phyloP scores from a whole-genome alignment of 176 grass and related monocot species.

The Zea luxurians region DNA sequence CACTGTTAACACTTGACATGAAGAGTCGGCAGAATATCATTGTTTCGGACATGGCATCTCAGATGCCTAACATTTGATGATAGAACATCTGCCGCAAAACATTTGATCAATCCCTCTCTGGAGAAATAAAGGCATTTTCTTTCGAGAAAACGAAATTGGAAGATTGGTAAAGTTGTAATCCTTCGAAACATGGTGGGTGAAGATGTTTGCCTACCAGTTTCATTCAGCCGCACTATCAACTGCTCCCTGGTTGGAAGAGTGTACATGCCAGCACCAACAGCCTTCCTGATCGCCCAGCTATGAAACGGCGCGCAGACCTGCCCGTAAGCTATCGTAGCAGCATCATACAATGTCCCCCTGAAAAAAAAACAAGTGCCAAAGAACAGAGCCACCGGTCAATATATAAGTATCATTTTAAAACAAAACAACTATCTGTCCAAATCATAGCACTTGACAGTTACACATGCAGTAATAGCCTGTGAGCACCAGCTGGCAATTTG shows the following conservation, averaged over 20 bases:
- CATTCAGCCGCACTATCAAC: too few species aligned
- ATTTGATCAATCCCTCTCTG: not conserved
- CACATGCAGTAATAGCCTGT: not conserved
- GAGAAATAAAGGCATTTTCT: not conserved
- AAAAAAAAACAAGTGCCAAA: too few species aligned
- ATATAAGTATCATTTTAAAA: too few species aligned
- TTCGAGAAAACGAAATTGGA: not conserved
- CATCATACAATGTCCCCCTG: too few species aligned
- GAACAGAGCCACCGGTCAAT: too few species aligned
- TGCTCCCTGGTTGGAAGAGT: too few species aligned
- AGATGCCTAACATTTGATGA: not conserved
- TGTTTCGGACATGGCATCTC: not conserved
- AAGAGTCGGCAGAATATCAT: not conserved
- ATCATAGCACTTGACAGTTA: not conserved
- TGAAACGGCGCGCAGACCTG: too few species aligned
- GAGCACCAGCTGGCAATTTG: constrained; percentile 10
- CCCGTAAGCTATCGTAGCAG: too few species aligned
- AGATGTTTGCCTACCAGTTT: too few species aligned
- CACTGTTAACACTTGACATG: not conserved
- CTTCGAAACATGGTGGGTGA: not conserved
- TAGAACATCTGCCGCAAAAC: not conserved
- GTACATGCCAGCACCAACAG: too few species aligned
- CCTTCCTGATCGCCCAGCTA: too few species aligned
- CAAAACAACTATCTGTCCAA: not conserved
- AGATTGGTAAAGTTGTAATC: not conserved